These are phyloP conservation scores for Fragaria nilgerrensis DNA, from an alignment of 306 rosid species.

Conservation along the genomic window DNA sequence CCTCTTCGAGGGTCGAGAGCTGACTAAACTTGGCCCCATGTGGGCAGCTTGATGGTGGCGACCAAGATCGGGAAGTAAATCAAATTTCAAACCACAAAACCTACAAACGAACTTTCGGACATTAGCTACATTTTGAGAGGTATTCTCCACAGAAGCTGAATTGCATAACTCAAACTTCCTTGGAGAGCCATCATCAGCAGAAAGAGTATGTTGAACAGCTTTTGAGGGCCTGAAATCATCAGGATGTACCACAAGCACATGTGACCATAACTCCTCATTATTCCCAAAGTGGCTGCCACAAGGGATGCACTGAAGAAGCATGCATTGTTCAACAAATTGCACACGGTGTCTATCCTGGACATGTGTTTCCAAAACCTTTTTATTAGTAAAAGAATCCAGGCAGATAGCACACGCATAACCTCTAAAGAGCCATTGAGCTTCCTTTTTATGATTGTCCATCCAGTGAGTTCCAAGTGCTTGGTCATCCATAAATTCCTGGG, in stretches of 20 bases:
- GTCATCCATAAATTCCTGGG: slow-evolving; percentile 61
- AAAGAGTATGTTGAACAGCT: slow-evolving; percentile 45
- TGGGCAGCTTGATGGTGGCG: slow-evolving; percentile 99
- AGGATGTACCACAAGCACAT: slow-evolving; percentile 74
- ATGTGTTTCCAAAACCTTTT: slow-evolving; percentile 81
- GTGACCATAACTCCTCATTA: slow-evolving; percentile 79
- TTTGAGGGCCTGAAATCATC: slow-evolving; percentile 62
- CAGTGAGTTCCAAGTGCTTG: slow-evolving; percentile 82
- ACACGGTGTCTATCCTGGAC: slow-evolving; percentile 98
- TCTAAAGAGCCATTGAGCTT: slow-evolving; percentile 98
- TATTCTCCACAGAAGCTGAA: slow-evolving; percentile 53
- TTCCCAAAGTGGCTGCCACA: slow-evolving; percentile 94
- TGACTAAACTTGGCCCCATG: slow-evolving; percentile 77
- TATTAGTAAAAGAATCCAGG: slow-evolving; percentile 90
- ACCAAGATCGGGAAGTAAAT: slow-evolving; percentile 96
- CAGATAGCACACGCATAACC: slow-evolving; percentile 97
- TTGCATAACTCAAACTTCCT: slow-evolving; percentile 48
- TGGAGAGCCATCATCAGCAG: slow-evolving; percentile 53
- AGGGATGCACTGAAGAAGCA: slow-evolving; percentile 97
- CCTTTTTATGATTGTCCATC: slow-evolving; percentile 95
- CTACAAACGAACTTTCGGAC: slow-evolving; percentile 72
- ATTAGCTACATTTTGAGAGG: slow-evolving; percentile 51
- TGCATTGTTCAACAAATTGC: slow-evolving; percentile 89
- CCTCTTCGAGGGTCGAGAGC: slow-evolving; percentile 65
- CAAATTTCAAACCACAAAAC: slow-evolving; percentile 96